These are phyloP conservation scores for Coniochaeta ligniaria DNA, from an alignment of 2,329 filamentous ascomycete genomes.

Conservation along the genomic window DNA sequence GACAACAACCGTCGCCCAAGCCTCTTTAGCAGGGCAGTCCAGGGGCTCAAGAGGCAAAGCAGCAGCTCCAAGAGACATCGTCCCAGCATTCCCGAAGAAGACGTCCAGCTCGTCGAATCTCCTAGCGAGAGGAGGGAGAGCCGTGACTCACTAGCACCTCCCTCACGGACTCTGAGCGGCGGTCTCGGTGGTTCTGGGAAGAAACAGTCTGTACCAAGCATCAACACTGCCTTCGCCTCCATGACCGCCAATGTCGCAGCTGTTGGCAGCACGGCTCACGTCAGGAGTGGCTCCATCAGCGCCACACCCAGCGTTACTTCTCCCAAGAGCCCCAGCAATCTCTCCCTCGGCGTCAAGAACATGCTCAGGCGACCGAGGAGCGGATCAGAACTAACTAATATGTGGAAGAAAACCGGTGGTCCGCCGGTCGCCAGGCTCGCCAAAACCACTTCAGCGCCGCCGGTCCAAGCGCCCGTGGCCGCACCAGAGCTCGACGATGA, in stretches of 20 bases:
- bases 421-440: constrained; percentile 43
- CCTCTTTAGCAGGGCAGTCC: constrained; percentile 44
- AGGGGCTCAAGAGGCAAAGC: constrained; percentile 43
- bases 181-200: constrained; percentile 15
- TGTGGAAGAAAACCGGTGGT: constrained; percentile 47
- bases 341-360: constrained; percentile 35
- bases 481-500: constrained; percentile 29
- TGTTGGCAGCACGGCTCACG: constrained; percentile 45
- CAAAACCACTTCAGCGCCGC: constrained; percentile 18
- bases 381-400: constrained; percentile 44
- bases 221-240: constrained; percentile 51
- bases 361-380: constrained; percentile 47
- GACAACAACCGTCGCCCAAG: constrained; percentile 41
- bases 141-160: constrained; percentile 43
- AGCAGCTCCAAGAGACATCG: constrained; percentile 39
- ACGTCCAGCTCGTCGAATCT: not conserved
- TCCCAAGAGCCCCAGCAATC: constrained; percentile 43
- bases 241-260: constrained; percentile 49
- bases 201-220: constrained; percentile 45
- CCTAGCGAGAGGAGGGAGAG: constrained; percentile 30
- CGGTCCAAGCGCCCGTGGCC: not conserved
- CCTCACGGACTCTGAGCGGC: constrained; percentile 44
- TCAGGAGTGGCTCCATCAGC: constrained; percentile 54
- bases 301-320: constrained; percentile 40
- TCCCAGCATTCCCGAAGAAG: constrained; percentile 19